Evolutionary conservation across 768 basidiomycete genomes (phyloP).

Genomic region (Suillus weaverae): DNA sequence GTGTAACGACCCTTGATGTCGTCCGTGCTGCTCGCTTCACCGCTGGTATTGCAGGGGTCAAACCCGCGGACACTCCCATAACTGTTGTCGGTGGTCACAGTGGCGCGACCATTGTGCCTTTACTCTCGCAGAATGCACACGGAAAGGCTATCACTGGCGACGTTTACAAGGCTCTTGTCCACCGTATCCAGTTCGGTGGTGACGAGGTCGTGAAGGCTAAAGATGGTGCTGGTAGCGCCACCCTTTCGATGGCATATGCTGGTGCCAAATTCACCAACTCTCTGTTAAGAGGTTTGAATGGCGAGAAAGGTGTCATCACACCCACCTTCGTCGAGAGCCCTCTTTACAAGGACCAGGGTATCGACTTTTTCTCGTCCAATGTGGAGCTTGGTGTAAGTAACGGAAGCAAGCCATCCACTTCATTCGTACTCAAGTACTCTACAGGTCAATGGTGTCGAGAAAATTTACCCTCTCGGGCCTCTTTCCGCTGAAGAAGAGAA

Average conservation of each 20-base stretch:
- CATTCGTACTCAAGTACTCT: constrained; percentile 15
- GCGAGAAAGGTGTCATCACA: constrained; percentile 68
- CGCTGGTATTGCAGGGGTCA: constrained; percentile 60
- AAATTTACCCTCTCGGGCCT: constrained; percentile 83
- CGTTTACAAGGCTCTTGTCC: constrained; percentile 71
- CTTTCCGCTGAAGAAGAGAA: constrained; percentile 82
- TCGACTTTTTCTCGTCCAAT: constrained; percentile 92
- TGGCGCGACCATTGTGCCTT: constrained; percentile 95
- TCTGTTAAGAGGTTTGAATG: constrained; percentile 61
- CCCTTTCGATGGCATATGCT: constrained; percentile 78
- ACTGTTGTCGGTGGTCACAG: constrained; percentile 96
- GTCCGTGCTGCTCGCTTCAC: constrained; percentile 95
- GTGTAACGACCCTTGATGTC: constrained; percentile 98
- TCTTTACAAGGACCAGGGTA: constrained; percentile 79
- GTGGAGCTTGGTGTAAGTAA: constrained; percentile 87
- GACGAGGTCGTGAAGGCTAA: constrained; percentile 99
- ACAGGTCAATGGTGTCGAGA: constrained; percentile 84
- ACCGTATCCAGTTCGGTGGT: constrained; percentile 97
- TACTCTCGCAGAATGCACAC: constrained; percentile 78
- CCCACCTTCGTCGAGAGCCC: constrained; percentile 91
- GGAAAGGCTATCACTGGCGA: constrained; percentile 79
- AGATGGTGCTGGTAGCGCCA: constrained; percentile 79
- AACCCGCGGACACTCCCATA: constrained; percentile 67
- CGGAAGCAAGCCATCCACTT: neutral
- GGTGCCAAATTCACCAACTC: constrained; percentile 68